Conservation (phyloP, 2,329 filamentous ascomycete genomes). For the Zopfia rhizophila region DNA sequence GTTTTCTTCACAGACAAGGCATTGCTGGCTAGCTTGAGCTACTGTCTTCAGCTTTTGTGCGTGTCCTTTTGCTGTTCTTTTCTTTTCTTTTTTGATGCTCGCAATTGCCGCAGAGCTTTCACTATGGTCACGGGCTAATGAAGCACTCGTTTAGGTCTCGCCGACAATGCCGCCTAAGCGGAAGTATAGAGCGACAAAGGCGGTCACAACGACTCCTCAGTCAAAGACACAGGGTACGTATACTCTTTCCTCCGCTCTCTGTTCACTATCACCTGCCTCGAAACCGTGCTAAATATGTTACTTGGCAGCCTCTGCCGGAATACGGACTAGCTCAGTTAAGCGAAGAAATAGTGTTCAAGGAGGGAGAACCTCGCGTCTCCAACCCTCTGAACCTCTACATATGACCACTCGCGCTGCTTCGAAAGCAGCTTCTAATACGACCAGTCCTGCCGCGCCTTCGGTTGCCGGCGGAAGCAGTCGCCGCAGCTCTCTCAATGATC, state of each 20-base stretch:
- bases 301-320: slow-evolving; percentile 48
- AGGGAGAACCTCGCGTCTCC: slow-evolving; percentile 52
- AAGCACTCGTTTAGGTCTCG: slow-evolving; percentile 22
- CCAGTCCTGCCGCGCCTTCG: slow-evolving; percentile 47
- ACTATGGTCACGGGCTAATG: slow-evolving; percentile 30
- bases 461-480: slow-evolving; percentile 49
- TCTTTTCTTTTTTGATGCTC: neutral
- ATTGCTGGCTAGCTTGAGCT: no score
- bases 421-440: slow-evolving; percentile 50
- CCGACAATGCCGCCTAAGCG: slow-evolving; percentile 48
- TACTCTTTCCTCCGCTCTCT: neutral
- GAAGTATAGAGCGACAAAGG: slow-evolving; percentile 38
- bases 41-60: no score
- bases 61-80: no score
- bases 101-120: slow-evolving; percentile 7
- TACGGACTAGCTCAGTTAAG: slow-evolving; percentile 46
- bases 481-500: slow-evolving; percentile 51
- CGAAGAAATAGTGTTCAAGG: slow-evolving; percentile 44
- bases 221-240: slow-evolving; percentile 14
- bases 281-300: slow-evolving; percentile 41
- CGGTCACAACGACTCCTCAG: slow-evolving; percentile 22
- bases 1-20: no score
- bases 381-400: slow-evolving; percentile 59
- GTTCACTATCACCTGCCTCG: slow-evolving; percentile 25
- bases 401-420: slow-evolving; percentile 60